Evolutionary conservation across 108 stramenopile species (phyloP), one percentile per base, ranked within the genome.

Genomic region (Epipyxis sp.): DNA sequence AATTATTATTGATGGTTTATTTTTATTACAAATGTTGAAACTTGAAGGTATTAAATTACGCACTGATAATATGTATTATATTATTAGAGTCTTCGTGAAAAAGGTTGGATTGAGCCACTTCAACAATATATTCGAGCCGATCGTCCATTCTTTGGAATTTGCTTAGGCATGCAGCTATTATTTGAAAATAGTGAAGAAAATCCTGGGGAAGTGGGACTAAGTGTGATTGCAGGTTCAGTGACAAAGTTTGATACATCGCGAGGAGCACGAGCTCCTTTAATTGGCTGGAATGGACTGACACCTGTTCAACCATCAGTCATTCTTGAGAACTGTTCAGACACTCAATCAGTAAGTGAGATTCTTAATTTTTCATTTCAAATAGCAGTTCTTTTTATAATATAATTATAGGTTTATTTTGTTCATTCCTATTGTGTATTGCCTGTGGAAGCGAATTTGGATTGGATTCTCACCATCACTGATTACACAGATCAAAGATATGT

Each of bases 141-240:
- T 79, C 86, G 93, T 20, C 94, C 96, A 0, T 98, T 94, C 86
- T 81, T 98, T 50, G 98, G 98, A 20, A 97, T 98, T 42, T 98
- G 98, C 84, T 82, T 98, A n/a, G 98, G 98, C 1, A 95, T 98
- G 95, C 97, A 98, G 79, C 93, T 94, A 0, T 82, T 98, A 1
- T 98, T 98, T 74, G 95, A 95, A 68, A 86, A 86, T 0, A 92
- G 91, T 71, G 94, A 95, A 65, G 98, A 98, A 68, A 78, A 80
- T 39, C 83, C 83, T 1, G 91, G 86, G 0, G 83, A 90, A 69
- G 84, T 84, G 45, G 97, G 97, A 20, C 81, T 98, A 42, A 96
- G 96, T 41, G 89, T 96, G 39, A 93, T 98, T 68, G 91, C 91
- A 1, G 98, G 98, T 13, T 86, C 87, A 74, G 94, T 97, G 25